phyloP scores from a whole-genome alignment of 2,329 filamentous ascomycete genomes.

The Botrytis galanthina region DNA sequence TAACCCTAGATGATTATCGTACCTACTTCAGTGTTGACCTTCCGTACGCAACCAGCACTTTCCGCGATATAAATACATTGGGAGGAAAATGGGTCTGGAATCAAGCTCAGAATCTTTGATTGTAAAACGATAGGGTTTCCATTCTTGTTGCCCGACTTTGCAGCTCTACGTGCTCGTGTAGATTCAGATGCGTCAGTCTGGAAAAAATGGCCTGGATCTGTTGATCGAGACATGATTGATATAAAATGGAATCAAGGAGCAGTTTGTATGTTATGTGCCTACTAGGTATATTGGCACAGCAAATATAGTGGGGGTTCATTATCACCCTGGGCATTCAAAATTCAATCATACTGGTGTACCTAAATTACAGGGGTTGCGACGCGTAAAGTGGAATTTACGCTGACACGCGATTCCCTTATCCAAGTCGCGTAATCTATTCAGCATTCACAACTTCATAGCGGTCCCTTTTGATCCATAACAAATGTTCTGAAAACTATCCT shows the following conservation, averaged over 20 bases:
- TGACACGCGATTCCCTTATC: conserved; percentile 16
- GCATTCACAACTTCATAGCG: conserved; percentile 21
- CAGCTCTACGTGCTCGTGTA: conserved; percentile 57
- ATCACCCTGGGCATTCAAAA: background rate
- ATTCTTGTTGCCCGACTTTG: conserved; percentile 72
- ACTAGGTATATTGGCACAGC: background rate
- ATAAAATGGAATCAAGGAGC: background rate
- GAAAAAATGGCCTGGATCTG: conserved; percentile 81
- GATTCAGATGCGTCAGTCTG: conserved; percentile 63
- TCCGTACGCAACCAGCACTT: conserved; percentile 76
- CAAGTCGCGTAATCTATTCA: conserved; percentile 25
- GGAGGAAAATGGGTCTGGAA: conserved; percentile 62
- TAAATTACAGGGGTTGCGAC: conserved; percentile 18
- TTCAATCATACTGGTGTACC: background rate
- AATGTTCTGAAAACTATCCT: background rate
- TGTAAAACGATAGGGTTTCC: conserved; percentile 77
- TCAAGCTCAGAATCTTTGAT: conserved; percentile 80
- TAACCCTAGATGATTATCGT: conserved; percentile 21
- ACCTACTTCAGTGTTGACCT: conserved; percentile 73
- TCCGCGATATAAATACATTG: conserved; percentile 74
- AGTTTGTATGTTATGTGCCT: conserved; percentile 8
- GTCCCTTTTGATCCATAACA: background rate
- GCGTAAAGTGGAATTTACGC: conserved; percentile 29
- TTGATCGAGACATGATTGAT: conserved; percentile 60
- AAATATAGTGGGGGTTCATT: conserved; percentile 24